Conservation (phyloP, 1,284 basidiomycete species). For the Ganoderma sp. region DNA sequence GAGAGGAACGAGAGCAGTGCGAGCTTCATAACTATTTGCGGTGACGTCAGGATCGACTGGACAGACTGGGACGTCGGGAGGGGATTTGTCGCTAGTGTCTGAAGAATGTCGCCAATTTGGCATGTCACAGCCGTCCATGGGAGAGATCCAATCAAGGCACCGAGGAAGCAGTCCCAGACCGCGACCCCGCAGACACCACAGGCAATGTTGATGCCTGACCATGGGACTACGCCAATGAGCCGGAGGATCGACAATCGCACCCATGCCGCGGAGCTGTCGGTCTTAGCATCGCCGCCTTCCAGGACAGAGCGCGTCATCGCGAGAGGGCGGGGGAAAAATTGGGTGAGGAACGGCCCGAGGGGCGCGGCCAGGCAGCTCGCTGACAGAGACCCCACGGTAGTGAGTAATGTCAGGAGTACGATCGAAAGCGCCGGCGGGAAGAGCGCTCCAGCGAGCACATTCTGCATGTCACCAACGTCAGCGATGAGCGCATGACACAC, state of each 20-base stretch:
- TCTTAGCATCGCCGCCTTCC: conserved; percentile 53
- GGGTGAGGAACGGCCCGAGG: conserved; percentile 82
- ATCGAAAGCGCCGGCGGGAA: conserved; percentile 84
- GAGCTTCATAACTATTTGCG: conserved; percentile 75
- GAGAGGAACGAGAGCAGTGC: conserved; percentile 75
- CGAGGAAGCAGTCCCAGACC: conserved; percentile 75
- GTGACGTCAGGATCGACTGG: conserved; percentile 72
- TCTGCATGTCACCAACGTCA: conserved; percentile 53
- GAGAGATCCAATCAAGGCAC: conserved; percentile 79
- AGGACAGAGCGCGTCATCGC: conserved; percentile 79
- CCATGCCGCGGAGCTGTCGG: conserved; percentile 71
- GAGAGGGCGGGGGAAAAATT: conserved; percentile 81
- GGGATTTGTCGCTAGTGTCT: conserved; percentile 73
- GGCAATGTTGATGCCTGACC: conserved; percentile 94
- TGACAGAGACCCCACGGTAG: conserved; percentile 82
- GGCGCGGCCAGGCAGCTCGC: conserved; percentile 82
- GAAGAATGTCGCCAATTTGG: conserved; percentile 85
- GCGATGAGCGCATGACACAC: conserved; percentile 19
- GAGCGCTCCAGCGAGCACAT: conserved; percentile 87
- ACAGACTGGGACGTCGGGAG: conserved; percentile 72
- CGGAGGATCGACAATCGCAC: conserved; percentile 84
- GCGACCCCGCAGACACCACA: conserved; percentile 88
- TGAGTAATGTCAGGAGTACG: conserved; percentile 78
- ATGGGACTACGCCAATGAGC: conserved; percentile 88
- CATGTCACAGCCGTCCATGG: conserved; percentile 89